phyloP scores from a whole-genome alignment of 306 rosid species.

The Datisca glomerata region DNA sequence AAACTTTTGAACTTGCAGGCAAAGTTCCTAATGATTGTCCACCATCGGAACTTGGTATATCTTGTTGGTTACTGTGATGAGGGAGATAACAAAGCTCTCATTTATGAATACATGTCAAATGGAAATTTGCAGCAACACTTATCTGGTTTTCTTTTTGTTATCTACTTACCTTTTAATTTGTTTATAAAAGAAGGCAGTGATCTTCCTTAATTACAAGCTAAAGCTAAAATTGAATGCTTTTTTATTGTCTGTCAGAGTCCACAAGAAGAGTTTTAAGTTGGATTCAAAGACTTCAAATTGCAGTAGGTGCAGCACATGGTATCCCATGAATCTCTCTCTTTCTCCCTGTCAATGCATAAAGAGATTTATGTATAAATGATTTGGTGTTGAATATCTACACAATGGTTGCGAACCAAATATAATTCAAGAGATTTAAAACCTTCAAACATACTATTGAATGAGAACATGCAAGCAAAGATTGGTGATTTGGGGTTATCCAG shows the following conservation, averaged over 20 bases:
- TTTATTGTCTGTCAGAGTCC: slow-evolving; percentile 1
- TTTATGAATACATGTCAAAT: slow-evolving; percentile 20
- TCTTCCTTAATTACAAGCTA: too few species aligned
- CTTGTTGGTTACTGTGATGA: slow-evolving; percentile 28
- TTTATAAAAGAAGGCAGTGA: too few species aligned
- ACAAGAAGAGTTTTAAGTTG: slow-evolving; percentile 14
- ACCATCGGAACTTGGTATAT: slow-evolving; percentile 17
- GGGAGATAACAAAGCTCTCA: slow-evolving; percentile 10
- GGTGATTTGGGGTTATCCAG: slow-evolving; percentile 41
- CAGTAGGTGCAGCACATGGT: slow-evolving; percentile 16
- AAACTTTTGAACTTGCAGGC: slow-evolving; percentile 2
- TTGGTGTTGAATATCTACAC: slow-evolving; percentile 30
- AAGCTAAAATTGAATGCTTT: not conserved
- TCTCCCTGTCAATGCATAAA: too few species aligned
- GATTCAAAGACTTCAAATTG: slow-evolving; percentile 16
- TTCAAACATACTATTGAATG: slow-evolving; percentile 39
- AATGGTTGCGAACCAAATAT: slow-evolving; percentile 24
- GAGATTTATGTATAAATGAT: too few species aligned
- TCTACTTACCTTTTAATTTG: not conserved
- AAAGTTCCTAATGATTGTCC: slow-evolving; percentile 12
- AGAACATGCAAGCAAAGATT: slow-evolving; percentile 24
- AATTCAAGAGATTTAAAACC: slow-evolving; percentile 45
- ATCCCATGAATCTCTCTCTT: not conserved
- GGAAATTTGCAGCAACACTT: slow-evolving; percentile 8
- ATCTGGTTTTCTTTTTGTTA: slow-evolving; percentile 4